phyloP scores from a whole-genome alignment of 805 yeast species.

The Spathaspora sp. region DNA sequence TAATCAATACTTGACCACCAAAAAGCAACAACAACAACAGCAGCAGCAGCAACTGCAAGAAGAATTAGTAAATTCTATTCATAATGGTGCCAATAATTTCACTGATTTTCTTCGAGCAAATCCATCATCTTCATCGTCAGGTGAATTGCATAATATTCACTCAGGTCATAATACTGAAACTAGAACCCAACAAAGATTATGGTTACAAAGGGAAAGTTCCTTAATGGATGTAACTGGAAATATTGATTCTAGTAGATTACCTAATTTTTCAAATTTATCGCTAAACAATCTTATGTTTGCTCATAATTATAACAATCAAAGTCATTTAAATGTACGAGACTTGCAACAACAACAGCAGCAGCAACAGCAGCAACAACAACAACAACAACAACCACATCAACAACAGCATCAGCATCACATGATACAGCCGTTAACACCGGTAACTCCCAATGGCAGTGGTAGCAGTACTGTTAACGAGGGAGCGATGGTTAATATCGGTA shows the following conservation, averaged over 20 bases:
- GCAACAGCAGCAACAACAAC: background rate
- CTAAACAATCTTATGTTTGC: constrained; percentile 38
- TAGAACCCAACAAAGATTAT: constrained; percentile 78
- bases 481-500: constrained; percentile 10
- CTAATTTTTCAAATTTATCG: constrained; percentile 37
- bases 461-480: background rate
- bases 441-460: background rate
- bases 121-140: constrained; percentile 7
- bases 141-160: background rate
- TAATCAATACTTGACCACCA: constrained; percentile 28
- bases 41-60: background rate
- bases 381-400: background rate
- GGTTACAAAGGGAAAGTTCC: constrained; percentile 79
- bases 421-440: background rate
- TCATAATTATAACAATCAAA: constrained; percentile 21
- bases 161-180: constrained; percentile 38
- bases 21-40: constrained; percentile 10
- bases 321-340: constrained; percentile 16
- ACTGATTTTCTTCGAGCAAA: constrained; percentile 22
- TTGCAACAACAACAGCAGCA: constrained; percentile 3
- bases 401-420: background rate
- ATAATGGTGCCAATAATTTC: constrained; percentile 26
- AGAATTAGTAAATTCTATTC: constrained; percentile 7
- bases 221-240: constrained; percentile 49
- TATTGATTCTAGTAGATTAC: constrained; percentile 23